phyloP scores from a whole-genome alignment of 2,329 filamentous ascomycete species.

The Paraconiothyrium brasiliense region DNA sequence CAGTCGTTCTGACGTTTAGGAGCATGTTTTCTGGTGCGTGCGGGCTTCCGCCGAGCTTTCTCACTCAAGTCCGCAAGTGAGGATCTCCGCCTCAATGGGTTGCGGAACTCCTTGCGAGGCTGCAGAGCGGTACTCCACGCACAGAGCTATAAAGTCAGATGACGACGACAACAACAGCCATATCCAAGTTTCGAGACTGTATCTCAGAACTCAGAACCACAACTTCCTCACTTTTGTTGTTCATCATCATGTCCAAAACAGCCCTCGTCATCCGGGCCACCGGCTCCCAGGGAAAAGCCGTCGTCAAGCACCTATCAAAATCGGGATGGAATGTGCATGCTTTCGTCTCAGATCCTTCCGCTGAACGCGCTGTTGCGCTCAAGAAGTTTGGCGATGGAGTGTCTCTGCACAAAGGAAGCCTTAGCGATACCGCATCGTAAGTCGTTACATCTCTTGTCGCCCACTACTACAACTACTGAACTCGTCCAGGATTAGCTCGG shows the following conservation, averaged over 20 bases:
- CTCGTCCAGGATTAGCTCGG: conserved; percentile 28
- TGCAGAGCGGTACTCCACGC: conserved; percentile 7
- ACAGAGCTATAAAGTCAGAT: neutral
- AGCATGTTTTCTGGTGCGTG: neutral
- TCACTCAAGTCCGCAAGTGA: conserved; percentile 5
- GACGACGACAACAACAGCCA: neutral
- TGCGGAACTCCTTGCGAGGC: conserved; percentile 8
- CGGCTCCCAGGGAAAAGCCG: conserved; percentile 29
- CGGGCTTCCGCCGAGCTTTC: neutral
- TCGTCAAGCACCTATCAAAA: conserved; percentile 39
- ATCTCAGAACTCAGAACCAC: neutral
- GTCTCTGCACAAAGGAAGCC: conserved; percentile 41
- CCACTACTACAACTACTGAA: neutral
- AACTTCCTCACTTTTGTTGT: neutral
- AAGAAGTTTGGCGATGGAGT: conserved; percentile 34
- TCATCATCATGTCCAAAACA: conserved; percentile 24
- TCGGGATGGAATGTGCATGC: conserved; percentile 42
- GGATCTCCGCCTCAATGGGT: neutral
- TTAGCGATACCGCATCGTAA: conserved; percentile 37
- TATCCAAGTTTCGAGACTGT: neutral
- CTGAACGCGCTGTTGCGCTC: conserved; percentile 38
- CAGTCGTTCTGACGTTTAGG: too few relatives aligned
- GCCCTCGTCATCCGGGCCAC: conserved; percentile 34
- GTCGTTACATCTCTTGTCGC: neutral
- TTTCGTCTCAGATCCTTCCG: conserved; percentile 41